A percentile compares a stretch with the other conserved stretches of the same genome.
These are phyloP conservation scores for Euptelea pleiosperma DNA, from an alignment of 164 flowering plant species.

Conservation along the genomic window DNA sequence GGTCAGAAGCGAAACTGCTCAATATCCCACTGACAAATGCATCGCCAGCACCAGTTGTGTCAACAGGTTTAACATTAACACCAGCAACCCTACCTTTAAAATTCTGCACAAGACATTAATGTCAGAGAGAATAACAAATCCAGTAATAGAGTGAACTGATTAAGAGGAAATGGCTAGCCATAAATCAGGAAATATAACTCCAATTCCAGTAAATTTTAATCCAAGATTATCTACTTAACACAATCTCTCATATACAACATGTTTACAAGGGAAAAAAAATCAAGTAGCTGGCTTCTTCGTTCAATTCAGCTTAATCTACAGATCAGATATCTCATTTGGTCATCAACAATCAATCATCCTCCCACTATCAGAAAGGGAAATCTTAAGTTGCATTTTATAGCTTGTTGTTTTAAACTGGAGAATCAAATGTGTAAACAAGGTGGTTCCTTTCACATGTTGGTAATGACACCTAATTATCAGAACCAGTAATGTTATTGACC, in stretches of 20 bases:
- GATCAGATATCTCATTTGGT: conserved; percentile 2
- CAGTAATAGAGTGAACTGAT: not conserved
- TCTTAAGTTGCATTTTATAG: not conserved
- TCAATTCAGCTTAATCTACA: no score
- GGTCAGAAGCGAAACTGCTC: conserved; percentile 52
- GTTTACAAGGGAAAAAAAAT: no score
- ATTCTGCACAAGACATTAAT: conserved; percentile 35
- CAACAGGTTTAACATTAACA: conserved; percentile 63
- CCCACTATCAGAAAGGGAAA: not conserved
- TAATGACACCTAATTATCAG: no score
- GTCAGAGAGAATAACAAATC: not conserved
- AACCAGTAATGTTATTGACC: no score
- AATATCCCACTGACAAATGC: conserved; percentile 81
- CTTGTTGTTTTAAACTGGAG: not conserved
- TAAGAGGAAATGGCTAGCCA: not conserved
- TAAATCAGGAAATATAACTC: not conserved
- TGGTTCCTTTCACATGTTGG: no score
- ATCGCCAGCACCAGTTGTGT: conserved; percentile 97
- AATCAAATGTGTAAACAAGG: no score
- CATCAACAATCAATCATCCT: not conserved
- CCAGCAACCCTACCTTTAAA: conserved; percentile 72
- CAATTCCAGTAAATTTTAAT: no score
- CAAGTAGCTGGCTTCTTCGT: no score
- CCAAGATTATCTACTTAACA: no score
- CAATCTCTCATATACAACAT: no score